Percentiles rank a stretch among this genome's conserved stretches.
Evolutionary conservation across 192 early-diverging fungal species (phyloP).

Genomic region (Phlyctochytrium planicorne): DNA sequence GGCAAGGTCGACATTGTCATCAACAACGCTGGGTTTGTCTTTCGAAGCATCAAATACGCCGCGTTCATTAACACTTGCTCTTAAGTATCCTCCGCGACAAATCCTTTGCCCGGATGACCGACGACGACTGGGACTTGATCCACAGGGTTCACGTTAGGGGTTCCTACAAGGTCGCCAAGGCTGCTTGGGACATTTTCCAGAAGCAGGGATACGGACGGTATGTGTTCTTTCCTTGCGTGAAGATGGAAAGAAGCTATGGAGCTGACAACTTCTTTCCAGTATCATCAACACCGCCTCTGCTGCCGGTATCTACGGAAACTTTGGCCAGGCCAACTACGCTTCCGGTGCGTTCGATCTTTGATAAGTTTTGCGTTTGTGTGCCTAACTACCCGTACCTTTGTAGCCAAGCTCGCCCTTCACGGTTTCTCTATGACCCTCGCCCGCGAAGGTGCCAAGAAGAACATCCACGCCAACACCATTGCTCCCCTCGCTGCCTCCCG

Average conservation of each 20-base stretch:
- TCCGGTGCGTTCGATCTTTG: slow-evolving; percentile 44
- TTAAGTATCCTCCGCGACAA: slow-evolving; percentile 88
- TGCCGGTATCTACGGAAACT: slow-evolving; percentile 99
- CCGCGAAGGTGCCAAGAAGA: slow-evolving; percentile 90
- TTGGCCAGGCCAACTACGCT: slow-evolving; percentile 89
- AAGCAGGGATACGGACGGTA: slow-evolving; percentile 92
- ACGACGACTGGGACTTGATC: slow-evolving; percentile 96
- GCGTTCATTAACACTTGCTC: background rate
- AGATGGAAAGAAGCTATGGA: background rate
- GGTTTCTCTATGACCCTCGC: slow-evolving; percentile 91
- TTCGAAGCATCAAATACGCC: too few relatives aligned
- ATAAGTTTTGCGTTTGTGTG: background rate
- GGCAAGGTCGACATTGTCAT: slow-evolving; percentile 94
- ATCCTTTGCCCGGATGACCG: slow-evolving; percentile 94
- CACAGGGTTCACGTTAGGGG: slow-evolving; percentile 91
- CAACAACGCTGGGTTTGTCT: slow-evolving; percentile 92
- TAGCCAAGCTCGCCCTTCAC: slow-evolving; percentile 91
- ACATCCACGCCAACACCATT: slow-evolving; percentile 90
- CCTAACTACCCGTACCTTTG: background rate
- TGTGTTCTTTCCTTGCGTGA: background rate
- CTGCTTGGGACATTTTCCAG: slow-evolving; percentile 93
- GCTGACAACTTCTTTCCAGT: too few relatives aligned
- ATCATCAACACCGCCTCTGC: slow-evolving; percentile 93
- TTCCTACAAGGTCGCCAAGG: slow-evolving; percentile 93
- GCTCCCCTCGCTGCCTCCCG: slow-evolving; percentile 96